Conservation (phyloP, 2,329 filamentous ascomycete species). For the Nigrograna mackinnonii region DNA sequence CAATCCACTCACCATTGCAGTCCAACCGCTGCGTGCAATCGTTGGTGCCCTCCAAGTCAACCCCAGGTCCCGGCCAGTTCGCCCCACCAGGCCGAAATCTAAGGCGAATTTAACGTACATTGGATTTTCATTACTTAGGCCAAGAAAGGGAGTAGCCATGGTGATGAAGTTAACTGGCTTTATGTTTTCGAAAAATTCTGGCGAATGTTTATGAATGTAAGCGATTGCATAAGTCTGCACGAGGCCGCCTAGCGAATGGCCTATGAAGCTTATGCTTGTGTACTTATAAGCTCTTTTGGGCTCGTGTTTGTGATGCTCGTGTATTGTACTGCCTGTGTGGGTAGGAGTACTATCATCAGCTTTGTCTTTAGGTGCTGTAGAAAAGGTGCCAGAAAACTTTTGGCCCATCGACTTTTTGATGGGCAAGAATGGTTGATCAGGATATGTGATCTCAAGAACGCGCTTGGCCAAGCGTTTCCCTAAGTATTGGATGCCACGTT, state of each 20-base stretch:
- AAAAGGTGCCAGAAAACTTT: slow-evolving; percentile 53
- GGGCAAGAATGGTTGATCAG: slow-evolving; percentile 87
- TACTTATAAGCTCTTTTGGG: slow-evolving; percentile 72
- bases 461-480: slow-evolving; percentile 94
- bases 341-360: slow-evolving; percentile 50
- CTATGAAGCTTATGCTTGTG: slow-evolving; percentile 93
- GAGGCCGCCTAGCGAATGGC: slow-evolving; percentile 86
- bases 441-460: slow-evolving; percentile 86
- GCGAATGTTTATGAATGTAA: slow-evolving; percentile 95
- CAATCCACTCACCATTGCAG: slow-evolving; percentile 80
- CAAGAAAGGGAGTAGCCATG: slow-evolving; percentile 84
- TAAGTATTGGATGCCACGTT: slow-evolving; percentile 94
- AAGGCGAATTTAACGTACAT: slow-evolving; percentile 96
- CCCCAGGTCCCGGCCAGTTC: slow-evolving; percentile 92
- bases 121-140: slow-evolving; percentile 95
- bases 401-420: slow-evolving; percentile 57
- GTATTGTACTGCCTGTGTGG: slow-evolving; percentile 66
- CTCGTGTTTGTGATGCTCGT: slow-evolving; percentile 49
- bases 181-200: slow-evolving; percentile 84
- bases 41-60: slow-evolving; percentile 92
- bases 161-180: slow-evolving; percentile 88
- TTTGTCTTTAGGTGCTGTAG: slow-evolving; percentile 43
- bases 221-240: slow-evolving; percentile 94
- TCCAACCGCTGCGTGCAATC: slow-evolving; percentile 83
- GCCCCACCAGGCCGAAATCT: slow-evolving; percentile 94